Evolutionary conservation across 306 rosid genomes (phyloP).

Genomic region (Corylus avellana): DNA sequence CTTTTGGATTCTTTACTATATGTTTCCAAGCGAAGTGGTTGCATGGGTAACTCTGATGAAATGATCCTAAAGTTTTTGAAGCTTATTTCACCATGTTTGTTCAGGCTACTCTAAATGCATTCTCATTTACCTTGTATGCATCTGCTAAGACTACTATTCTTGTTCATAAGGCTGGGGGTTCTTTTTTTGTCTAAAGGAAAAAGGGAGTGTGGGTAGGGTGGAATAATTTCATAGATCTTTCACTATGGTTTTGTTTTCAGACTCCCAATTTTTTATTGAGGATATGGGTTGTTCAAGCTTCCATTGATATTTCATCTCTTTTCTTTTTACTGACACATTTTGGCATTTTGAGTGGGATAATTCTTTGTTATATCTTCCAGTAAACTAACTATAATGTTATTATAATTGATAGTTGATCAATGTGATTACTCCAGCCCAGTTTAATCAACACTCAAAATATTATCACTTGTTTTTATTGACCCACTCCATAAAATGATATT

Average conservation of each 20-base stretch:
- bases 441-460: neutral
- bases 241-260: neutral
- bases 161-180: neutral
- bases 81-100: neutral
- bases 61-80: neutral
- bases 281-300: neutral
- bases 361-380: neutral
- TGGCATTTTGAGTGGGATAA: neutral
- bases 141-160: constrained; percentile 9
- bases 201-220: neutral
- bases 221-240: neutral
- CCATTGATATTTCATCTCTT: neutral
- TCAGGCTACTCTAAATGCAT: neutral
- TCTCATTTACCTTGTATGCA: neutral
- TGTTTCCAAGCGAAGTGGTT: neutral
- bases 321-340: neutral
- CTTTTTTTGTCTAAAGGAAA: neutral
- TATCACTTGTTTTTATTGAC: neutral
- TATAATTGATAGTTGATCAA: neutral
- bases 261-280: neutral
- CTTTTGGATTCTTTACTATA: neutral
- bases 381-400: neutral
- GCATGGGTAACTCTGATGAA: neutral
- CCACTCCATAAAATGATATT: neutral
- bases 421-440: neutral